Percentiles rank a stretch among this genome's conserved stretches.
phyloP scores from a whole-genome alignment of 2,329 filamentous ascomycete genomes.

The Fusarium sp. region DNA sequence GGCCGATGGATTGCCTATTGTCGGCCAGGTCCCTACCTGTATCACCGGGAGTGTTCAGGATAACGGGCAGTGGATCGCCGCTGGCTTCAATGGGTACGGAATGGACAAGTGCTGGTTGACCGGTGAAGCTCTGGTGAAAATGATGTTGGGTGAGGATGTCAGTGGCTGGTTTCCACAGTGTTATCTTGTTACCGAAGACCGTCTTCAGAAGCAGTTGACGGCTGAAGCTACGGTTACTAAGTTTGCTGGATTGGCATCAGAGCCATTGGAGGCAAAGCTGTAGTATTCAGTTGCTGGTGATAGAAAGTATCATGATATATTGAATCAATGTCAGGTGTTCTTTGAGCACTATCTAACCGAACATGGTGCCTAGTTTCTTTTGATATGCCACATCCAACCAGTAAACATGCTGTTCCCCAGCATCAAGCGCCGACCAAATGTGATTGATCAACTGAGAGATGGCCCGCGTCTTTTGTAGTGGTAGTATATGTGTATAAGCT shows the following conservation, averaged over 20 bases:
- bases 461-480: neutral
- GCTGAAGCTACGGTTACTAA: neutral
- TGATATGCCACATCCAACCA: slow-evolving; percentile 15
- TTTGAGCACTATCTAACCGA: neutral
- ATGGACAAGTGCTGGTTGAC: slow-evolving; percentile 64
- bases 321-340: neutral
- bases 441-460: slow-evolving; percentile 13
- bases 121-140: slow-evolving; percentile 53
- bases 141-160: slow-evolving; percentile 44
- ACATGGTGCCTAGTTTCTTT: slow-evolving; percentile 11
- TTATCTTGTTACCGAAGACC: slow-evolving; percentile 22
- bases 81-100: slow-evolving; percentile 61
- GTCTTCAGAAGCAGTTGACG: slow-evolving; percentile 6
- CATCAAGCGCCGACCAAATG: neutral
- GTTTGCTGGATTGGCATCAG: neutral
- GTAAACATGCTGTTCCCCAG: slow-evolving; percentile 1
- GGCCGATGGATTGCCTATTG: slow-evolving; percentile 59
- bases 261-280: neutral
- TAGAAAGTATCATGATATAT: too few species aligned
- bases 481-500: slow-evolving; percentile 11
- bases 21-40: slow-evolving; percentile 53
- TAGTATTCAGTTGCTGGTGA: fast-evolving
- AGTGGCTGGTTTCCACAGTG: slow-evolving; percentile 35
- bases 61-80: slow-evolving; percentile 59
- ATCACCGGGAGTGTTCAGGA: slow-evolving; percentile 19